phyloP scores from a whole-genome alignment of 331 rosid genomes.

The Quercus tomentella region DNA sequence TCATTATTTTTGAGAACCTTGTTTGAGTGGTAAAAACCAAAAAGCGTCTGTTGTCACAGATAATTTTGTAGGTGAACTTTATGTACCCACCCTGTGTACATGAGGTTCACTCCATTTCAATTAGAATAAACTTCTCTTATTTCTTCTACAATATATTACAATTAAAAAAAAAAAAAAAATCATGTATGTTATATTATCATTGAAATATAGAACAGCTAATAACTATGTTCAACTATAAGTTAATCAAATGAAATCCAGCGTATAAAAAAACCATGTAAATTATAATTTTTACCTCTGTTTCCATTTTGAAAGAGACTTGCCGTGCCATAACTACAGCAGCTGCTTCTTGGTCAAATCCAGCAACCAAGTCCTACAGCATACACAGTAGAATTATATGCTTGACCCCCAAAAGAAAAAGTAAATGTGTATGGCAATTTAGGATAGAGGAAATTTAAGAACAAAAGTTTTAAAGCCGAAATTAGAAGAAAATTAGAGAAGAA shows the following conservation, averaged over 20 bases:
- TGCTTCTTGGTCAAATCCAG: constrained; percentile 99
- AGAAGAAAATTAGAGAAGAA: no score
- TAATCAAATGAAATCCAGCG: constrained; percentile 5
- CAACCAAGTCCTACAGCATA: constrained; percentile 73
- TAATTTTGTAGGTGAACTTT: no score
- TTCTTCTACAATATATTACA: neutral
- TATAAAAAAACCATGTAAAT: constrained; percentile 1
- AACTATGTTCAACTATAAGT: neutral
- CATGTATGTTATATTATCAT: neutral
- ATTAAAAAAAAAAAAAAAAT: neutral
- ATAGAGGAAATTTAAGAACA: neutral
- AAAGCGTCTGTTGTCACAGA: no score
- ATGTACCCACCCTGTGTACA: no score
- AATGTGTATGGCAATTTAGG: neutral
- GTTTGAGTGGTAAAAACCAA: no score
- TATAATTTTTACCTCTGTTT: constrained; percentile 65
- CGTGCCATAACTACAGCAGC: constrained; percentile 98
- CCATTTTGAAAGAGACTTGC: constrained; percentile 96
- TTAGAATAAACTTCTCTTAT: no score
- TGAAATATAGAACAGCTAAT: neutral
- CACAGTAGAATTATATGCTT: constrained; percentile 3
- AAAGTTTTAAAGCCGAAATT: neutral
- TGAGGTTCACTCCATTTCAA: no score
- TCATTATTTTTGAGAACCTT: no score
- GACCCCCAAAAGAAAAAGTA: neutral